These are phyloP conservation scores for Boletus bicolor DNA, from an alignment of 768 basidiomycete genomes.

Conservation along the genomic window DNA sequence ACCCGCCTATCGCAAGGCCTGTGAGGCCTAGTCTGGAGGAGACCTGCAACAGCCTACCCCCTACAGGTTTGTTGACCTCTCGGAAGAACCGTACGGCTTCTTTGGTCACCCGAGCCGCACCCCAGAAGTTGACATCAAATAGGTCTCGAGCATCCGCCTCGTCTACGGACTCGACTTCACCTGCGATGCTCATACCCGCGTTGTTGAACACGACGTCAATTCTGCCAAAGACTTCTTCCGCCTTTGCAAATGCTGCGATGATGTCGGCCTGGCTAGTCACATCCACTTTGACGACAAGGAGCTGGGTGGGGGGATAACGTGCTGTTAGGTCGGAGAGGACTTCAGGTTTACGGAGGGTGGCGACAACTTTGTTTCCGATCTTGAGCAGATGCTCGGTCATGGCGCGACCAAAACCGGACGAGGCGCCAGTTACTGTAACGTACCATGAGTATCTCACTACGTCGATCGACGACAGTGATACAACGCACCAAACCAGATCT, in stretches of 20 bases:
- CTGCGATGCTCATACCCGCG: slow-evolving; percentile 27
- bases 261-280: slow-evolving; percentile 28
- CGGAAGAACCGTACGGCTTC: slow-evolving; percentile 36
- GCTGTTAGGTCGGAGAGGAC: slow-evolving; percentile 27
- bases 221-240: slow-evolving; percentile 29
- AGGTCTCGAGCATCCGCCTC: slow-evolving; percentile 31
- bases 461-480: neutral
- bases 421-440: slow-evolving; percentile 33
- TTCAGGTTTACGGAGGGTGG: slow-evolving; percentile 41
- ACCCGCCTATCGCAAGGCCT: slow-evolving; percentile 11
- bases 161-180: slow-evolving; percentile 36
- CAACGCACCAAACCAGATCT: slow-evolving; percentile 20
- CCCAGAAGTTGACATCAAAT: slow-evolving; percentile 40
- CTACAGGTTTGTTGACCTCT: slow-evolving; percentile 36
- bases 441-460: neutral
- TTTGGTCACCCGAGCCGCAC: slow-evolving; percentile 27
- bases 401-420: slow-evolving; percentile 38
- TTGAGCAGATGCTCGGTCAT: slow-evolving; percentile 34
- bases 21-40: slow-evolving; percentile 34
- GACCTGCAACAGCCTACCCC: slow-evolving; percentile 39
- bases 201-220: slow-evolving; percentile 40
- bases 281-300: slow-evolving; percentile 34
- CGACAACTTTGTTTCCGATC: slow-evolving; percentile 38
- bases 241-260: slow-evolving; percentile 25
- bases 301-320: slow-evolving; percentile 21